Percentiles rank a stretch among this genome's conserved stretches.
These are phyloP conservation scores for Bonia amplexicaulis DNA, from an alignment of 176 grass and related monocot species.

Conservation along the genomic window DNA sequence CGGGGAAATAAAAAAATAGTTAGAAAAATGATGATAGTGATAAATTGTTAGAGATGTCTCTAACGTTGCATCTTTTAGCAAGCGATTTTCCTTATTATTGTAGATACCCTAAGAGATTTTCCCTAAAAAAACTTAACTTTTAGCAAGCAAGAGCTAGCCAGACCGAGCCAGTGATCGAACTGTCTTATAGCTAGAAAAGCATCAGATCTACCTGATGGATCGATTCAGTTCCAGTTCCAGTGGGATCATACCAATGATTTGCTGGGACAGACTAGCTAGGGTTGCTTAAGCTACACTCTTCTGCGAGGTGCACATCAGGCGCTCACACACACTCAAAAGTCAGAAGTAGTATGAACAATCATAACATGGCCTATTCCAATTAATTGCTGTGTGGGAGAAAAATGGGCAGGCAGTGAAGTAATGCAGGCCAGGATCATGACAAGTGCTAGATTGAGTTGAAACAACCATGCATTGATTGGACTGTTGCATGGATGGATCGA, in stretches of 20 bases:
- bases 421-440: constrained; percentile 1
- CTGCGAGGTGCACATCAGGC: neutral
- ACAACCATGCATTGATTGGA: constrained; percentile 13
- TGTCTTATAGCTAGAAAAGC: neutral
- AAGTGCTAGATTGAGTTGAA: constrained; percentile 12
- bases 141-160: neutral
- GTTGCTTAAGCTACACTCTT: constrained; percentile 43
- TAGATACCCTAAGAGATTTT: too few species aligned
- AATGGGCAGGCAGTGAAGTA: constrained; percentile 40
- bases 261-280: neutral
- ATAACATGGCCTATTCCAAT: neutral
- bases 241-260: constrained; percentile 17
- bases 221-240: neutral
- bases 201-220: neutral
- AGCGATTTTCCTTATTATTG: too few species aligned
- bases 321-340: neutral
- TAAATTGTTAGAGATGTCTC: too few species aligned
- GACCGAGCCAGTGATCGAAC: neutral
- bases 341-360: neutral
- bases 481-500: constrained; percentile 16
- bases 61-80: too few species aligned
- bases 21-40: too few species aligned
- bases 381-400: neutral
- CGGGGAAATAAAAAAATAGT: too few species aligned
- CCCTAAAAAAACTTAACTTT: neutral